Evolutionary conservation across 116 monocot genomes (phyloP), one percentile per base, ranked within the genome.

Genomic region (Phalaenopsis hybrid): DNA sequence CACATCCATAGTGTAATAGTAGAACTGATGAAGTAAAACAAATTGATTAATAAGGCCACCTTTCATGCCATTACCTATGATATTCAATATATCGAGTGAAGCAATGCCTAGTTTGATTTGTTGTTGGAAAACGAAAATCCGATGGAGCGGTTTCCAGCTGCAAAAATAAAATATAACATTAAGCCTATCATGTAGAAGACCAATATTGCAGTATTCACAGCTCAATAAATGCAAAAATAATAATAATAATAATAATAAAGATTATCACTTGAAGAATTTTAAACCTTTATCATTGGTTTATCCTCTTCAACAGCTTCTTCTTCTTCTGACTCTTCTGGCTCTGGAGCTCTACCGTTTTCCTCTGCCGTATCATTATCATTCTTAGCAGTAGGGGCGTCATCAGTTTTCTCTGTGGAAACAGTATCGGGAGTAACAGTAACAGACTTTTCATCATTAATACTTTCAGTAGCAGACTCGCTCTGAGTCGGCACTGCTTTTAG

Each of bases 91-190:
- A 94, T 79, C 94, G 91, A 79, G 94, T 91, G 49, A 94, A 94
- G 80, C 94, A 94, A 83, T 94, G 94, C 78, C 90, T 88, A 8
- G 94, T 91, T 84, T 94, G 94, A 81, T 94, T 94, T 82, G 94
- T 88, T 49, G 94, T 91, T 79, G 87, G 88, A 57, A 90, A 90
- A 67, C 90, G 88, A 58, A 86, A 90, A 84, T 90, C 90, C 52
- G 90, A 86, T 72, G 90, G 90, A 57, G 90, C 90, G 12, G 90
- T 90, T 77, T 90, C 88, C 70, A 90, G 11, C 87, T 90, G 59
- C 34, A 84, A 48, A 76, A 58, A 49, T 44, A 78, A 15, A 48
- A 52, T 31, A 52, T 11, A 8, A 43, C 70, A n/a, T 76, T 44
- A 76, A 45, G 57, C 7, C 10, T 31, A 44, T 33, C 59, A 2